Percentiles rank a stretch among this genome's conserved stretches.
Conservation (phyloP, 257 asterid species). For the Solanum etuberosum region DNA sequence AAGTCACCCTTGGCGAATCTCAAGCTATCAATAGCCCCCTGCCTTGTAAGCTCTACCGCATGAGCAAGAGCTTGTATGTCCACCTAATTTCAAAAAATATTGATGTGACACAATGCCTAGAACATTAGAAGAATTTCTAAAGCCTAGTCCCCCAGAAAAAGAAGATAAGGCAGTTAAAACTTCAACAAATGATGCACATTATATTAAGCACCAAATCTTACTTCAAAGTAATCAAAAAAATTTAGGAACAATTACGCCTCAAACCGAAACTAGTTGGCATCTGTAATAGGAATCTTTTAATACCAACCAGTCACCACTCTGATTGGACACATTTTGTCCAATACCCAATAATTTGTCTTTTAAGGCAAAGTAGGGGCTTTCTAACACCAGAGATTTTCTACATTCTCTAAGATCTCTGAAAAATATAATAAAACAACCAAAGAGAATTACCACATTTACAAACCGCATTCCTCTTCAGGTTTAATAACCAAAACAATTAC, state of each 20-base stretch:
- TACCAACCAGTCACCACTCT: background rate
- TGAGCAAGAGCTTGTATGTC: conserved; percentile 99
- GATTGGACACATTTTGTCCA: background rate
- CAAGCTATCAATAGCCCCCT: conserved; percentile 94
- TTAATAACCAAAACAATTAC: background rate
- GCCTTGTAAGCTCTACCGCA: conserved; percentile 98
- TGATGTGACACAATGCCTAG: background rate
- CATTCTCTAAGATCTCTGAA: background rate
- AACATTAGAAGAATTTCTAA: background rate
- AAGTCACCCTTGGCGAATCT: conserved; percentile 90
- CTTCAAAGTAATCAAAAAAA: background rate
- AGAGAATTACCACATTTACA: background rate
- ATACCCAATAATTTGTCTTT: background rate
- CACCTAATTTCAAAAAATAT: conserved; percentile 35
- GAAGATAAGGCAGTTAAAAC: background rate
- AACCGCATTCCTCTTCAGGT: background rate
- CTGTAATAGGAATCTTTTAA: background rate
- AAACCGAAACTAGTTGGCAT: background rate
- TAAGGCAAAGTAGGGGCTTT: background rate
- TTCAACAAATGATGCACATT: background rate
- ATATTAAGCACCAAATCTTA: background rate
- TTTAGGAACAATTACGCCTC: background rate
- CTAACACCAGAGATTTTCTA: background rate
- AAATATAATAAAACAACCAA: background rate
- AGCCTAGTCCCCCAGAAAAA: background rate